phyloP scores from a whole-genome alignment of 768 basidiomycete genomes.

The Kwoniella heveanensis region DNA sequence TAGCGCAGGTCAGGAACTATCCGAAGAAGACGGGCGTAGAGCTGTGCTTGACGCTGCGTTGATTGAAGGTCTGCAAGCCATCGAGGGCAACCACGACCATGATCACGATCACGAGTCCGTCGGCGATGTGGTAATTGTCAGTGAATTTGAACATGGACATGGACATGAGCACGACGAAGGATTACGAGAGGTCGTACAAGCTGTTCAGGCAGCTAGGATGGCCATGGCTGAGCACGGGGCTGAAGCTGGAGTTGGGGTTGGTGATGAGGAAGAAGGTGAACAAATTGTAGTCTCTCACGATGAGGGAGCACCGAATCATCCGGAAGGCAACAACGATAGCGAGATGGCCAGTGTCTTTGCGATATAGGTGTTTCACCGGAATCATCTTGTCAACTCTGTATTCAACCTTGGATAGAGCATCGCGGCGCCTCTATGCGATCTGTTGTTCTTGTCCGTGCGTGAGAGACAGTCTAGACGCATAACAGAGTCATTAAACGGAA shows the following conservation, averaged over 20 bases:
- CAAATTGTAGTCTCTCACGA: background rate
- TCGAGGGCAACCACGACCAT: background rate
- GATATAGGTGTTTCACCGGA: background rate
- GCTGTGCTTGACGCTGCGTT: slow-evolving; percentile 10
- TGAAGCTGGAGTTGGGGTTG: no score
- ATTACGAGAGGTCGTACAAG: background rate
- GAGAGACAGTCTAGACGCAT: no score
- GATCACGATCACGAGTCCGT: no score
- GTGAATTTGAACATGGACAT: background rate
- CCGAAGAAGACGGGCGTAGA: slow-evolving; percentile 13
- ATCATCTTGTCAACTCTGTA: no score
- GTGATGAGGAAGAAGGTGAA: no score
- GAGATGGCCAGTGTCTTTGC: background rate
- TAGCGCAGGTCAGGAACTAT: background rate
- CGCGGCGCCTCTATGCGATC: no score
- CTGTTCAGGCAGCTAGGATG: background rate
- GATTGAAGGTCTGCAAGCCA: slow-evolving; percentile 5
- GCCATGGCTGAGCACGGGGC: background rate
- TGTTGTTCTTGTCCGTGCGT: no score
- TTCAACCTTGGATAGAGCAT: no score
- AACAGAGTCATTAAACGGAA: no score
- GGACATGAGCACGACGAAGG: background rate
- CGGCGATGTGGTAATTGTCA: no score
- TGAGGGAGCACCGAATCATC: background rate
- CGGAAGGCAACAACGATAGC: background rate